Evolutionary conservation across 2,329 filamentous ascomycete genomes (phyloP).

Genomic region (Penicillium freii): DNA sequence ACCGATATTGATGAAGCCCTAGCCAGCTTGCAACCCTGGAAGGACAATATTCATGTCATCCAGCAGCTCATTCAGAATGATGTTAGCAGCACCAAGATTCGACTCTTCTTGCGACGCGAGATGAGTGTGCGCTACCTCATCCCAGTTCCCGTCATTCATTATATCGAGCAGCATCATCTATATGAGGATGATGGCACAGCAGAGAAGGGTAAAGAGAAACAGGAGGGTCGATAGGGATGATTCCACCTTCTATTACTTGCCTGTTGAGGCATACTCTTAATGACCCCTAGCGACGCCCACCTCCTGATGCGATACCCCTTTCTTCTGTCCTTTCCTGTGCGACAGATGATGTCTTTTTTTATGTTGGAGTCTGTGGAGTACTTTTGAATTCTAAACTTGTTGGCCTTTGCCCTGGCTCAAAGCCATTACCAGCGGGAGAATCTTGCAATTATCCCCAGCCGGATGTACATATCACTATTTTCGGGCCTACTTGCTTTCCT

Average conservation of each 20-base stretch:
- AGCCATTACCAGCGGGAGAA: not conserved
- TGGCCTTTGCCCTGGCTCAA: not conserved
- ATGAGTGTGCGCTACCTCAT: slow-evolving; percentile 79
- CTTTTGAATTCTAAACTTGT: not conserved
- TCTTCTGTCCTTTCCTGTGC: slow-evolving; percentile 2
- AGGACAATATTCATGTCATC: slow-evolving; percentile 83
- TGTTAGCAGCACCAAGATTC: slow-evolving; percentile 77
- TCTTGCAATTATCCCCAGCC: not conserved
- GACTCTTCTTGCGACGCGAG: slow-evolving; percentile 72
- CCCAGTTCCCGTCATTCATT: slow-evolving; percentile 70
- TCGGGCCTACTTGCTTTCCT: not conserved
- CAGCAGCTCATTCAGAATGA: slow-evolving; percentile 85
- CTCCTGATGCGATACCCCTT: slow-evolving; percentile 26
- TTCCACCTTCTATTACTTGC: not conserved
- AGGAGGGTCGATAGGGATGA: slow-evolving; percentile 30
- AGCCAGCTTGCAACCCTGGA: slow-evolving; percentile 75
- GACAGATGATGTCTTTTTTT: slow-evolving; percentile 11
- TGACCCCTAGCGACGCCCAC: slow-evolving; percentile 15
- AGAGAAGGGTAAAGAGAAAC: slow-evolving; percentile 38
- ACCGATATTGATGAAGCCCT: slow-evolving; percentile 87
- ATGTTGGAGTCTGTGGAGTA: slow-evolving; percentile 16
- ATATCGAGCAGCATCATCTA: slow-evolving; percentile 66
- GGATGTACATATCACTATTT: slow-evolving; percentile 16
- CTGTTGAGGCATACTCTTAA: slow-evolving; percentile 1
- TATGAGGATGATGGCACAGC: slow-evolving; percentile 55